phyloP scores from a whole-genome alignment of 78 protist genomes.

The Polysphondylium violaceum region DNA sequence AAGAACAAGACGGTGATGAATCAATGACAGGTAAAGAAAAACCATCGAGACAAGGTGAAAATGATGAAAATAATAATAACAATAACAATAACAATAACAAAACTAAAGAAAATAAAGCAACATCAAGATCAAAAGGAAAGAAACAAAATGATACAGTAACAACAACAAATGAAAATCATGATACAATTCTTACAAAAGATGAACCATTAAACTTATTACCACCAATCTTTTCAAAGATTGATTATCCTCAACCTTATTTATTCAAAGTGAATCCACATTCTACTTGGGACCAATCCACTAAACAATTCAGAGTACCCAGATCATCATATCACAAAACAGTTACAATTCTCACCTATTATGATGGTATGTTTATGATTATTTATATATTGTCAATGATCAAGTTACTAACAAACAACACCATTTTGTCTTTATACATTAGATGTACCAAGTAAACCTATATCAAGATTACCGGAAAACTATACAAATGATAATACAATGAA shows the following conservation, averaged over 20 bases:
- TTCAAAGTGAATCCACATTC: conserved; percentile 49
- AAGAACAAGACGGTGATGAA: no score
- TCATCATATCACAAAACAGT: neutral
- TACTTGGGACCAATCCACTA: neutral
- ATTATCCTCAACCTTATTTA: conserved; percentile 30
- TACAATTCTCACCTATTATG: neutral
- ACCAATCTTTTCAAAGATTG: conserved; percentile 40
- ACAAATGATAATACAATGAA: neutral
- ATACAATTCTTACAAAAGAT: neutral
- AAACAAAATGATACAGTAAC: neutral
- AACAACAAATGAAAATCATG: neutral
- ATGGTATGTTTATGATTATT: neutral
- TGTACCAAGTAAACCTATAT: neutral
- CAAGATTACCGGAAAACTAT: neutral
- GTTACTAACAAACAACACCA: neutral
- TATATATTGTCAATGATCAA: neutral
- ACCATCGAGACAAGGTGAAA: no score
- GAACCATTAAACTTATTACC: conserved; percentile 41
- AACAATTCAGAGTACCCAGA: neutral
- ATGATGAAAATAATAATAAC: neutral
- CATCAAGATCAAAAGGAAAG: neutral
- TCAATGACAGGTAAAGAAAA: no score
- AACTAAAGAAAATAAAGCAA: neutral
- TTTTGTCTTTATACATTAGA: neutral
- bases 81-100: neutral